Conservation (phyloP, 2,329 filamentous ascomycete genomes). For the Zopfia rhizophila region DNA sequence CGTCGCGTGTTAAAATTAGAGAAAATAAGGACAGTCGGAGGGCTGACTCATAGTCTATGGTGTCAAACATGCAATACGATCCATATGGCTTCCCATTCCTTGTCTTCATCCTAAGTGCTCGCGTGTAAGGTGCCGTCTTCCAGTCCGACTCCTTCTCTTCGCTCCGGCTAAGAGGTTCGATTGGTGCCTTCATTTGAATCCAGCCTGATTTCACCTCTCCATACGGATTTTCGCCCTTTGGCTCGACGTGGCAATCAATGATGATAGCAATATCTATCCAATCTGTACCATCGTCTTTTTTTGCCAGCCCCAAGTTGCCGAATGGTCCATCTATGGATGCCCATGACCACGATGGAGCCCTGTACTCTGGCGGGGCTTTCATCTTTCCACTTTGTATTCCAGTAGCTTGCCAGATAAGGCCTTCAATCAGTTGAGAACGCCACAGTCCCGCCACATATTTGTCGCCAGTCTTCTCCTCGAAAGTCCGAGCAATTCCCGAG, state of each 20-base stretch:
- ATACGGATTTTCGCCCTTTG: conserved; percentile 16
- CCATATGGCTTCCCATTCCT: conserved; percentile 3
- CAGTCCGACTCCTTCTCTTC: conserved; percentile 10
- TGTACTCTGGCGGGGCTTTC: conserved; percentile 6
- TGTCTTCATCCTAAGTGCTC: conserved; percentile 11
- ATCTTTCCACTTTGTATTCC: neutral
- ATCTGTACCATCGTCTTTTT: neutral
- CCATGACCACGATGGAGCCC: conserved; percentile 20
- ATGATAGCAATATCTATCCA: conserved; percentile 9
- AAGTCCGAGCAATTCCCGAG: conserved; percentile 9
- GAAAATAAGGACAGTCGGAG: conserved; percentile 6
- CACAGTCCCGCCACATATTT: conserved; percentile 19
- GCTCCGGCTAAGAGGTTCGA: conserved; percentile 9
- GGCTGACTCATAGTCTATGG: conserved; percentile 6
- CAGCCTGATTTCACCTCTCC: conserved; percentile 12
- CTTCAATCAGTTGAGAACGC: conserved; percentile 13
- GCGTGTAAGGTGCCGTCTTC: conserved; percentile 11
- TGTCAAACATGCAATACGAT: conserved; percentile 12
- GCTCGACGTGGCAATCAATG: conserved; percentile 10
- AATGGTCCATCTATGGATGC: conserved; percentile 15
- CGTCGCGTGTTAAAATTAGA: neutral
- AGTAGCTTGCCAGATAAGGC: conserved; percentile 13
- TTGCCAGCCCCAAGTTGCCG: conserved; percentile 1
- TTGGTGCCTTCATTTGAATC: conserved; percentile 9
- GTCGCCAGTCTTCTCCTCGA: conserved; percentile 10